A percentile compares a stretch with the other conserved stretches of the same genome.
Evolutionary conservation across 805 yeast species (phyloP).

Genomic region (Lipomyces starkeyi): DNA sequence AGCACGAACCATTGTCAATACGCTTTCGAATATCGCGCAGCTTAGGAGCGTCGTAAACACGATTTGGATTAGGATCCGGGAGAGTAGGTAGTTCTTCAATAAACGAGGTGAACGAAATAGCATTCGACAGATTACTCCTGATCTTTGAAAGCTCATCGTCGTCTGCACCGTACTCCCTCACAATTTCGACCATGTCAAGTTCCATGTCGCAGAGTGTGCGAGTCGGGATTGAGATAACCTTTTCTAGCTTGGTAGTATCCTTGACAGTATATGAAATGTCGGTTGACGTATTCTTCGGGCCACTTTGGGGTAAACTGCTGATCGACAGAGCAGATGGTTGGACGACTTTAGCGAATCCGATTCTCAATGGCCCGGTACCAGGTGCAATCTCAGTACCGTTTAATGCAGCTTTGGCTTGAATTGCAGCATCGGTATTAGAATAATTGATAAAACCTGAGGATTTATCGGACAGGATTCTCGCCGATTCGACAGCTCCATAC

Average conservation of each 20-base stretch:
- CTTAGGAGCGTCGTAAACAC: conserved; percentile 86
- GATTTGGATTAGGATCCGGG: conserved; percentile 70
- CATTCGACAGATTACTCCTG: conserved; percentile 43
- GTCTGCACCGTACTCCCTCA: conserved; percentile 47
- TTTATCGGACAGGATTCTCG: conserved; percentile 59
- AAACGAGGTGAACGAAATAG: conserved; percentile 41
- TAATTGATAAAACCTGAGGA: conserved; percentile 72
- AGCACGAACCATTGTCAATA: conserved; percentile 60
- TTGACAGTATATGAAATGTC: conserved; percentile 35
- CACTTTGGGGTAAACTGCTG: not conserved
- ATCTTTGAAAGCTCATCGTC: conserved; percentile 42
- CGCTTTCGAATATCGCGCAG: conserved; percentile 83
- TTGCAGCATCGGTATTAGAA: conserved; percentile 72
- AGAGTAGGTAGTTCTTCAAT: conserved; percentile 56
- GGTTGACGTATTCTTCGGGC: not conserved
- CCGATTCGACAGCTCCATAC: conserved; percentile 66
- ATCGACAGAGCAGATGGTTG: not conserved
- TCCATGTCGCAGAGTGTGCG: conserved; percentile 42
- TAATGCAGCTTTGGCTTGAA: conserved; percentile 75
- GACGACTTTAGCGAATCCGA: conserved; percentile 81
- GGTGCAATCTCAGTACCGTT: conserved; percentile 84
- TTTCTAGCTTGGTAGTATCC: conserved; percentile 20
- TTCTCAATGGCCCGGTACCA: conserved; percentile 72
- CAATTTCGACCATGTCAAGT: conserved; percentile 44
- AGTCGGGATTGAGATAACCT: conserved; percentile 38